Conservation (phyloP, 2,329 filamentous ascomycete genomes). For the Chrysoporthe cubensis region DNA sequence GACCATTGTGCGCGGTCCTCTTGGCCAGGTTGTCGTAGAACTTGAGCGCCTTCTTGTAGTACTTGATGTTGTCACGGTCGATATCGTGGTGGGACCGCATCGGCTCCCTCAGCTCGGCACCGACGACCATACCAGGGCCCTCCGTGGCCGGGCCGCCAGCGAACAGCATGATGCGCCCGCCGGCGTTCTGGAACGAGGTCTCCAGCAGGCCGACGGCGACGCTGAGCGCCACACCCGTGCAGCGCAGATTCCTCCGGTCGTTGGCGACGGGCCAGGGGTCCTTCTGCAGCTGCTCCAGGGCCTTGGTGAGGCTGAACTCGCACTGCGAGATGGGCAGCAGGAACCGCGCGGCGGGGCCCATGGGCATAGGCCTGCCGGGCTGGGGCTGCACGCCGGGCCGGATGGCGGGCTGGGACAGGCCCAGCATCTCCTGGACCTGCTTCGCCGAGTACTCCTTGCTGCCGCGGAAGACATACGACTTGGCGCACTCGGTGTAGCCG, state of each 20-base stretch:
- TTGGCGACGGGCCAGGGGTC: constrained; percentile 97
- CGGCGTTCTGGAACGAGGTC: constrained; percentile 93
- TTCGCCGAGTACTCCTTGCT: constrained; percentile 98
- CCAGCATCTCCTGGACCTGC: constrained; percentile 99
- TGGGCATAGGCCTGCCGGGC: constrained; percentile 73
- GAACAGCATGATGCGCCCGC: constrained; percentile 96
- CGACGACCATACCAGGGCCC: constrained; percentile 95
- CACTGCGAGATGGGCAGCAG: constrained; percentile 92
- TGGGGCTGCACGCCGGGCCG: constrained; percentile 75
- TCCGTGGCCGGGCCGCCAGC: constrained; percentile 94
- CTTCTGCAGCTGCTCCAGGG: constrained; percentile 91
- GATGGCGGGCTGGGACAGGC: constrained; percentile 71
- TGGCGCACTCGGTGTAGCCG: constrained; percentile 96
- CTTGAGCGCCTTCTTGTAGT: constrained; percentile 99
- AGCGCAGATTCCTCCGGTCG: constrained; percentile 86
- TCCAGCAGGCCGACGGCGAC: constrained; percentile 92
- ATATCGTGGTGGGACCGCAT: constrained; percentile 99
- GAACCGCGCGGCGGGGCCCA: constrained; percentile 86
- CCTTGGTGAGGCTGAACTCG: constrained; percentile 96
- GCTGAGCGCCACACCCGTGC: constrained; percentile 94
- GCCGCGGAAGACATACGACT: constrained; percentile 97
- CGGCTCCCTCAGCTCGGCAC: constrained; percentile 91
- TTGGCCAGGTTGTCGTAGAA: constrained; percentile 97
- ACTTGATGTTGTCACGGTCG: constrained; percentile 98
- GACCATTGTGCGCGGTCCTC: constrained; percentile 92